These are phyloP conservation scores for Chrysoporthe cubensis DNA, from an alignment of 2,329 filamentous ascomycete genomes.

Conservation along the genomic window DNA sequence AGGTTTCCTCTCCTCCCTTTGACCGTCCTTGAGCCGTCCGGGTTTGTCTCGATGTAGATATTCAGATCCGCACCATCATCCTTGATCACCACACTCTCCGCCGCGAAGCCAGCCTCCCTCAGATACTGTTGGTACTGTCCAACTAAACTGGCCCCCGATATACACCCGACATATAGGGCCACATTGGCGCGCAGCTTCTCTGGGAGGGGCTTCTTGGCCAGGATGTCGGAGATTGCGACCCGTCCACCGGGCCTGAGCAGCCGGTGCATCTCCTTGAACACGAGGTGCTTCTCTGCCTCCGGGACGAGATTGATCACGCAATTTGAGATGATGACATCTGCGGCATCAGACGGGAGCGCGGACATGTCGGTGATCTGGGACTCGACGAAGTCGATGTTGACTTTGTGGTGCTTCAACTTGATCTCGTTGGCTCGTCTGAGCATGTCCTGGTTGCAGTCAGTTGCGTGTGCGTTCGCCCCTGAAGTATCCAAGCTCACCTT, in stretches of 20 bases:
- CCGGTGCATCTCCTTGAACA: slow-evolving; percentile 62
- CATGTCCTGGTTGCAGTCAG: slow-evolving; percentile 51
- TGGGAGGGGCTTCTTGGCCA: slow-evolving; percentile 54
- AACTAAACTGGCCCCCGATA: slow-evolving; percentile 59
- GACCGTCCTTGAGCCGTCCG: slow-evolving; percentile 32
- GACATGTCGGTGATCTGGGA: slow-evolving; percentile 54
- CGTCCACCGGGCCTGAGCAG: slow-evolving; percentile 61
- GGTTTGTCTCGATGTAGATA: slow-evolving; percentile 44
- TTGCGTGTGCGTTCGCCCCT: neutral
- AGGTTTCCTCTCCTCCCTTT: slow-evolving; percentile 27
- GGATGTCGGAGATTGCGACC: slow-evolving; percentile 63
- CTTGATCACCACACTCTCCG: slow-evolving; percentile 49
- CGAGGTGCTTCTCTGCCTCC: slow-evolving; percentile 52
- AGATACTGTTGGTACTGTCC: slow-evolving; percentile 57
- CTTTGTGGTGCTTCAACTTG: slow-evolving; percentile 40
- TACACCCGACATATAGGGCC: slow-evolving; percentile 62
- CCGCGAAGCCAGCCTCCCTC: slow-evolving; percentile 51
- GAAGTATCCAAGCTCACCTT: slow-evolving; percentile 42
- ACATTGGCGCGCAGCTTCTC: slow-evolving; percentile 52
- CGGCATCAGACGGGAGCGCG: slow-evolving; percentile 45
- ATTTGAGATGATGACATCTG: slow-evolving; percentile 65
- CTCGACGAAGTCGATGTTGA: slow-evolving; percentile 57
- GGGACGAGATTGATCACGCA: slow-evolving; percentile 66
- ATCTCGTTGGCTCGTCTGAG: slow-evolving; percentile 53
- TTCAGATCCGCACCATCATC: slow-evolving; percentile 53